Base-by-base conservation (phyloP, 306 rosid genomes). In the Prunus padus region DNA sequence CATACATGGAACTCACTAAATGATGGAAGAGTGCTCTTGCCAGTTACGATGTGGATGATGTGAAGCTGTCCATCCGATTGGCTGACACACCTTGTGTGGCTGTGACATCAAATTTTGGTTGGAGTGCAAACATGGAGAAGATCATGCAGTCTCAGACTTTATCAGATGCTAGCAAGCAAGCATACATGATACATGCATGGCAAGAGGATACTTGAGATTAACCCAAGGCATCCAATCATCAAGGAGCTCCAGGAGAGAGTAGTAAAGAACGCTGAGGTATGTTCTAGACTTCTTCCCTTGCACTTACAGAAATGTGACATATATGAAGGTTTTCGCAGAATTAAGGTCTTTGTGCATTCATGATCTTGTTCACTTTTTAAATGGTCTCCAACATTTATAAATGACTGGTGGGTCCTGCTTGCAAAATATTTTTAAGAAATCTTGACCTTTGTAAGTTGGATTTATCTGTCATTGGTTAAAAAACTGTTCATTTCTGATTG, bases 101-200 rank as follows among this genome's bases (percentile, higher is more conserved):
- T 52, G 98, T 96, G 79, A 96, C 99, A 19, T 96, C 99, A 4
- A 96, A 96, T 76, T 96, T 65, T 83, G 99, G 99, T 65, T 96
- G 99, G 99, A 96, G 98, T 65, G 93, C 99, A 44, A 96, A 96
- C 79, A 96, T 96, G 99, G 99, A 96, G 89, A 87, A 86, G 86
- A 96, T 96, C 76, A 92, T 96, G 98, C 98, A 88, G 82, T 82
- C 98, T 69, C 99, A 96, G 79, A 96, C 98, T 31, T 81, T 96
- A 69, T 96, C 98, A 0, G 99, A 96, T 82, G 88, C 99, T 71
- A 87, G 54, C 82, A 96, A 90, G 86, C 99, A 96, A 81, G 99
- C 94, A 64, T 96, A 90, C 76, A 96, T 96, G 99, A 64, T 96
- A 90, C 76, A 96, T 96, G 99, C 92, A 92, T 1, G 99, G 99